Evolutionary conservation across 1,284 basidiomycete species (phyloP), one percentile per base, ranked within the genome.

Genomic region (Boletus semigastroideus): DNA sequence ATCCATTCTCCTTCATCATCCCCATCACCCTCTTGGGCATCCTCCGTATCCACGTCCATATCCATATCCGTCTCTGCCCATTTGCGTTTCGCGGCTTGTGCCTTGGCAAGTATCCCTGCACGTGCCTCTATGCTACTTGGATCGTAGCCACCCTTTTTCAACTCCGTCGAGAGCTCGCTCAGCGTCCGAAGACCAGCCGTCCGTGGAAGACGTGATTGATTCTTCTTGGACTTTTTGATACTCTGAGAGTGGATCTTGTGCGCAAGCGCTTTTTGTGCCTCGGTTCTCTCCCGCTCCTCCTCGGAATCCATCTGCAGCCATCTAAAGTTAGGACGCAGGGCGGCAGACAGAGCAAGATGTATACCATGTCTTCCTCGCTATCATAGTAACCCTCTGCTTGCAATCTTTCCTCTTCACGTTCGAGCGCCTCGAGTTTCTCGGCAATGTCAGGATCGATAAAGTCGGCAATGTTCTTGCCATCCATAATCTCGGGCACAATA

Each of bases 401-500:
- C 27, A 99, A 80, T 64, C 83, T 85, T 74, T 98, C 96, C 73
- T 99, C 96, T 70, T 99, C 96, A 36, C 91, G 84, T 75, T 99
- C 97, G 49, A 99, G 84, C 11, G 94, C 96, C 68, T 98, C 96
- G 53, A 99, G 86, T 74, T 93, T 95, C 73, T 95, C 94, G 38
- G 86, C 85, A 60, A 99, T 99, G 67, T 99, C 97, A n/a, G 94
- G 91, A 71, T 99, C 97, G 72, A 99, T 91, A 64, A 99, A 99
- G 79, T 99, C 96, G 37, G 95, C 95, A 51, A 99, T 77, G 76
- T 99, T 99, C 83, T 98, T 98, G 74, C 96, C 97, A 60, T 98
- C 85, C 84, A 93, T 86, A 66, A 99, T 91, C 74, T 99, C 97
- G 27, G 96, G 97, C 22, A 99, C 91, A 60, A 85, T 81, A 68